These are phyloP conservation scores for Bryoerythrophyllum caledonicum DNA, from an alignment of 225 moss, liverwort and hornwort species.

Conservation along the genomic window DNA sequence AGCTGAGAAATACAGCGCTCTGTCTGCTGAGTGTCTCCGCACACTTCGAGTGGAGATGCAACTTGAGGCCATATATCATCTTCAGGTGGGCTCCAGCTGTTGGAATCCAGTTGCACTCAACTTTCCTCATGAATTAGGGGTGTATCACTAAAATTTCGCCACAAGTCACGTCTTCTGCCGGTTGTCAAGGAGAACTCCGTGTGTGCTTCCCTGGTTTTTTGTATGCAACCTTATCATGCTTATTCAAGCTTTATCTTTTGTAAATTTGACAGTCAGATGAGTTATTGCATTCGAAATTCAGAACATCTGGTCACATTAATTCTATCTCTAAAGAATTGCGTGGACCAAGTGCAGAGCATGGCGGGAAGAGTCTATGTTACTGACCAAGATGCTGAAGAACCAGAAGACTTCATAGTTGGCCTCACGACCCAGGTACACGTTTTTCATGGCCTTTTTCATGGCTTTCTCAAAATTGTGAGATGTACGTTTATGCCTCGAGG, in stretches of 20 bases:
- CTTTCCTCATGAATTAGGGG: not conserved
- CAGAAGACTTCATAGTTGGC: slow-evolving; percentile 88
- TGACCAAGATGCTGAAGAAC: slow-evolving; percentile 99
- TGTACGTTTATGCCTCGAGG: not conserved
- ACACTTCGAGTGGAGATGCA: slow-evolving; percentile 98
- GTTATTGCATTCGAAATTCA: not conserved
- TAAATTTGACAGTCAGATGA: not conserved
- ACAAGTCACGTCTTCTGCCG: not conserved
- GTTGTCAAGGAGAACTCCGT: slow-evolving; percentile 4
- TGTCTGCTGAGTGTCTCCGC: slow-evolving; percentile 95
- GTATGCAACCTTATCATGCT: not conserved
- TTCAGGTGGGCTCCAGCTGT: slow-evolving; percentile 59
- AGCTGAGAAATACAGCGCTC: slow-evolving; percentile 90
- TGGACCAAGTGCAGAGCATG: slow-evolving; percentile 61
- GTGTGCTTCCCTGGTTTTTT: not conserved
- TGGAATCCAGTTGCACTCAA: not conserved
- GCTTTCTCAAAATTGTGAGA: not conserved
- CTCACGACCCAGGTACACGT: slow-evolving; percentile 77
- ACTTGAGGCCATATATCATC: slow-evolving; percentile 88
- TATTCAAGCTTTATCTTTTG: not conserved
- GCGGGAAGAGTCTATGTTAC: slow-evolving; percentile 80
- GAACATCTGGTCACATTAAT: slow-evolving; percentile 9
- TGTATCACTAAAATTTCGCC: not conserved
- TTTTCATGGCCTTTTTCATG: not conserved
- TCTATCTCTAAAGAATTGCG: slow-evolving; percentile 12